phyloP scores from a whole-genome alignment of 1,139 yeast species.

The Nematodospora anomalae region DNA sequence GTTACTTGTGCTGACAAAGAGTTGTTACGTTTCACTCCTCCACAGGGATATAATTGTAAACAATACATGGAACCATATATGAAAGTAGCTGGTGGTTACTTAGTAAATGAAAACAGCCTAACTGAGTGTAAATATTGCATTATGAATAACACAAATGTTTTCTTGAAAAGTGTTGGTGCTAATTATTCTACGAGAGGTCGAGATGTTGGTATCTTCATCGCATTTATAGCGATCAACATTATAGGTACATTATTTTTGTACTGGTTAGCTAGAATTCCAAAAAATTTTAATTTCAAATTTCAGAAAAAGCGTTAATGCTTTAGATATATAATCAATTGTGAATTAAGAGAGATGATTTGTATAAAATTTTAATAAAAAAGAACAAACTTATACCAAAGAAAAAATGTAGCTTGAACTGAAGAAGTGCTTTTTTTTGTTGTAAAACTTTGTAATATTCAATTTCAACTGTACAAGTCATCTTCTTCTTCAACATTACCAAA shows the following conservation, averaged over 20 bases:
- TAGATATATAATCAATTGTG: no score
- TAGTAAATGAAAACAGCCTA: conserved; percentile 31
- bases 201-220: conserved; percentile 58
- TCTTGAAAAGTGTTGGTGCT: conserved; percentile 44
- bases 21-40: conserved; percentile 26
- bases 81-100: conserved; percentile 49
- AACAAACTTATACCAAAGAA: neutral
- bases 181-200: conserved; percentile 58
- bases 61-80: conserved; percentile 51
- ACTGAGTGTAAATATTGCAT: conserved; percentile 52
- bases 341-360: neutral
- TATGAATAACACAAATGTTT: conserved; percentile 48
- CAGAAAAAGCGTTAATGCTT: conserved; percentile 1
- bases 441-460: neutral
- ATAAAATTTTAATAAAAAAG: no score
- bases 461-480: conserved; percentile 85
- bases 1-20: conserved; percentile 29
- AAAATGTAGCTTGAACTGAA: neutral
- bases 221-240: conserved; percentile 51
- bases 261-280: conserved; percentile 77
- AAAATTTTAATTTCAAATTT: conserved; percentile 12
- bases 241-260: conserved; percentile 54
- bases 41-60: conserved; percentile 57
- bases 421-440: neutral
- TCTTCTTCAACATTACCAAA: conserved; percentile 83